phyloP scores from a whole-genome alignment of 1,284 basidiomycete species.

The Leucoagaricus sp. region DNA sequence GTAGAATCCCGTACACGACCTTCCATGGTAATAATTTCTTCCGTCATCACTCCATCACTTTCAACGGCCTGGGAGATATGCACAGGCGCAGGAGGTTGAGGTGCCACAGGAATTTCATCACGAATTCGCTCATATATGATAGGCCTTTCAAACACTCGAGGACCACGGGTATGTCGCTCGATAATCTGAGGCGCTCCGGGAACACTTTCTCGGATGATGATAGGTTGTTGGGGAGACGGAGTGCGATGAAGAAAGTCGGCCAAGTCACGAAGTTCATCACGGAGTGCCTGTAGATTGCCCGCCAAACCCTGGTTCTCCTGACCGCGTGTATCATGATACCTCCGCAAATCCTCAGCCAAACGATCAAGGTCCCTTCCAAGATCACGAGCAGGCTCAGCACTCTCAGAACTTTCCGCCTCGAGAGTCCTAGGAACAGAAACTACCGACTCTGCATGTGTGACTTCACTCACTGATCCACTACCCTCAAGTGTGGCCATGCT shows the following conservation, averaged over 20 bases:
- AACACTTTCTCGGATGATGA: background rate
- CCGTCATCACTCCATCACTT: constrained; percentile 28
- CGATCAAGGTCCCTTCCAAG: constrained; percentile 67
- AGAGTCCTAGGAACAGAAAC: constrained; percentile 60
- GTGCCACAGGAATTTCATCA: constrained; percentile 16
- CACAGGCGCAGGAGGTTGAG: constrained; percentile 18
- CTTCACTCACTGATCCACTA: constrained; percentile 58
- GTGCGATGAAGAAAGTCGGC: constrained; percentile 45
- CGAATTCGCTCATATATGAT: constrained; percentile 1
- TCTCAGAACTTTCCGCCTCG: constrained; percentile 32
- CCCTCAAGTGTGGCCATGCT: constrained; percentile 37
- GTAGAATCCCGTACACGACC: constrained; percentile 24
- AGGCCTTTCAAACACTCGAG: background rate
- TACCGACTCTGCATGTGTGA: constrained; percentile 60
- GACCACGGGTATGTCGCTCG: background rate
- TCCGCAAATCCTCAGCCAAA: constrained; percentile 64
- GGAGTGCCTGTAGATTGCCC: constrained; percentile 60
- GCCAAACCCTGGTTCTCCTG: constrained; percentile 62
- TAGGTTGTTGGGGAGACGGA: constrained; percentile 24
- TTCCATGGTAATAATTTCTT: constrained; percentile 20
- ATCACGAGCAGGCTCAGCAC: constrained; percentile 38
- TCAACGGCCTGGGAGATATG: constrained; percentile 32
- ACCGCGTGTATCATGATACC: constrained; percentile 56
- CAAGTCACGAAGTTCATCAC: constrained; percentile 61
- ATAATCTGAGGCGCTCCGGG: constrained; percentile 3